Evolutionary conservation across 768 basidiomycete species (phyloP), one percentile per base, ranked within the genome.

Genomic region (Lanmaoa rubissima): DNA sequence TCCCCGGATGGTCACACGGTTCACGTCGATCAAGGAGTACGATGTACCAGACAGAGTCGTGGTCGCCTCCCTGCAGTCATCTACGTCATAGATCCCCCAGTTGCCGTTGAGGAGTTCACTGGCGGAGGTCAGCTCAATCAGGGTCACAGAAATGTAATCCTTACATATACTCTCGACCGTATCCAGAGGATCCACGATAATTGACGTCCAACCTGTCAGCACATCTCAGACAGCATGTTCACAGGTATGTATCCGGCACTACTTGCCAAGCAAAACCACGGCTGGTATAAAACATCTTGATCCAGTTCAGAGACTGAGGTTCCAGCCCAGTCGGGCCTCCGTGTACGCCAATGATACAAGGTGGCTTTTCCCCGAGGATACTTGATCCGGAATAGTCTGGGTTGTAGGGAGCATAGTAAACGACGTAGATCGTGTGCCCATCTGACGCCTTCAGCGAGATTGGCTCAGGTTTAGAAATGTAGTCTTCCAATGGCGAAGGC

Each of bases 71-170:
- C 34, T 79, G 58, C 81, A 82, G 63, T 93, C 90, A 8, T 78
- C 67, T 1, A 86, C 79, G 56, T 93, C 90, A 9, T 84, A 79
- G 11, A 87, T 61, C 4, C 91, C 90, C 90, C 91, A 93, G 4
- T 82, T 70, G 2, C 79, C 78, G 35, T 74, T 72, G 5, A 92
- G 80, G 14, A 83, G 79, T 16, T 84, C 76, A 41, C 66, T 66
- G 74, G 24, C 14, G 5, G 73, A 41, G 10, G 32, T 64, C 32
- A 54, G 49, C 31, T 0, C 10, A 48, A 17, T 19, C 8, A 28
- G 14, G 8, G 7, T 1, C 17, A 17, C 8, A 19, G 0, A 26
- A 0, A n/a, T 36, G 14, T 2, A 1, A 31, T 40, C 13, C 74
- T 43, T 58, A 77, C 77, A 79, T 81, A 61, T 90, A 93, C 19